phyloP scores from a whole-genome alignment of 805 yeast genomes.

The Geotrichum ghanense region DNA sequence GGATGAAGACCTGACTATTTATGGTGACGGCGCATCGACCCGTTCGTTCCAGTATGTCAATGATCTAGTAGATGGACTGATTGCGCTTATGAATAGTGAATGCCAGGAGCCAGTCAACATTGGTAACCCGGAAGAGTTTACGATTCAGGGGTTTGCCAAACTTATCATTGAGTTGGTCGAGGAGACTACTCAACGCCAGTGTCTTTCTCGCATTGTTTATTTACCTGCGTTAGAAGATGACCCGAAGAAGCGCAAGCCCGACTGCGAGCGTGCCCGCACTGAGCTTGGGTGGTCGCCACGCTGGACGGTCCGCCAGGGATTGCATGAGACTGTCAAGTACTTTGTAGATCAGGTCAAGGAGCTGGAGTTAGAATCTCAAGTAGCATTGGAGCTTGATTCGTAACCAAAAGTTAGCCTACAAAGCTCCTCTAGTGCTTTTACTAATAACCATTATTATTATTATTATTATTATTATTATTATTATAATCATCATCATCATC shows the following conservation, averaged over 20 bases:
- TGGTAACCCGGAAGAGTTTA: constrained; percentile 19
- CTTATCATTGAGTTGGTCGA: constrained; percentile 15
- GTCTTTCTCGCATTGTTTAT: constrained; percentile 12
- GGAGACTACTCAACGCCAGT: constrained; percentile 8
- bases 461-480: no score
- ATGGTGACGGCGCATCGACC: constrained; percentile 18
- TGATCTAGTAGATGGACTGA: constrained; percentile 19
- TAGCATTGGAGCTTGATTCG: no score
- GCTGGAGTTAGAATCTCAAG: no score
- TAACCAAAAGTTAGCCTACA: no score
- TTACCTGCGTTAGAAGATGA: constrained; percentile 17
- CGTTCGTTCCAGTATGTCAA: constrained; percentile 19
- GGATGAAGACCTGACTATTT: constrained; percentile 17
- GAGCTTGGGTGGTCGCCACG: constrained; percentile 17
- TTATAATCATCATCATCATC: no score
- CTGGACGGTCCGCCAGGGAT: constrained; percentile 17
- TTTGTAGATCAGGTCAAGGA: constrained; percentile 13
- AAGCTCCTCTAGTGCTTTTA: no score
- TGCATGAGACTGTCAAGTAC: constrained; percentile 17
- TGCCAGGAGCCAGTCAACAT: constrained; percentile 18
- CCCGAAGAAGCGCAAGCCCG: constrained; percentile 18
- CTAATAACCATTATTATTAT: no score
- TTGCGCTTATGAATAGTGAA: constrained; percentile 18
- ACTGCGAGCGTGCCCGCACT: constrained; percentile 15
- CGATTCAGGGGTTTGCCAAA: constrained; percentile 16